Percentiles rank a stretch among this genome's conserved stretches.
phyloP scores from a whole-genome alignment of 1,139 yeast species.

The Sugiyamaella japonica region DNA sequence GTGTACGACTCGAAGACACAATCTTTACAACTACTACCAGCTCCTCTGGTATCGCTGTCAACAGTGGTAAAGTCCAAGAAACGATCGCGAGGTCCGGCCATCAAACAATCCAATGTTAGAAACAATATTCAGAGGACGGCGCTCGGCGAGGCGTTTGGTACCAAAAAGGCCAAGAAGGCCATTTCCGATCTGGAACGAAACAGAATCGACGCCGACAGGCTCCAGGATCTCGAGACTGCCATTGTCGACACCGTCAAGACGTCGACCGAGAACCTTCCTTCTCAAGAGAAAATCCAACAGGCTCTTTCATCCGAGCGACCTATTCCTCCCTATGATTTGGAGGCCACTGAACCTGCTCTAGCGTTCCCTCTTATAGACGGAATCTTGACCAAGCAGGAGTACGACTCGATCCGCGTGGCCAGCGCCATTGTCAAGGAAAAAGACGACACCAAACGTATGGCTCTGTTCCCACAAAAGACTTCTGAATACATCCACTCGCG shows the following conservation, averaged over 20 bases:
- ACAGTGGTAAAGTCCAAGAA: conserved; percentile 44
- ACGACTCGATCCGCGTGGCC: conserved; percentile 62
- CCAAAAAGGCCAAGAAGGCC: conserved; percentile 92
- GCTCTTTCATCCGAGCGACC: conserved; percentile 69
- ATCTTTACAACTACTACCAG: conserved; percentile 59
- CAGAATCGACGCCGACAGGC: conserved; percentile 78
- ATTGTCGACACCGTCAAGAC: conserved; percentile 78
- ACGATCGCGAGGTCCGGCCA: conserved; percentile 56
- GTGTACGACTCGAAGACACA: conserved; percentile 63
- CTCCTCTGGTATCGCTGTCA: conserved; percentile 57
- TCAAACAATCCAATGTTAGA: conserved; percentile 46
- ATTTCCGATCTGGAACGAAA: conserved; percentile 79
- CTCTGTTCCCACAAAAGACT: conserved; percentile 60
- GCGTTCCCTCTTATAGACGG: conserved; percentile 65
- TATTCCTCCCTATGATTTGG: conserved; percentile 73
- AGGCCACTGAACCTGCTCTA: conserved; percentile 78
- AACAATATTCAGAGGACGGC: conserved; percentile 67
- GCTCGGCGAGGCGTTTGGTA: conserved; percentile 95
- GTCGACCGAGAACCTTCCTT: conserved; percentile 71
- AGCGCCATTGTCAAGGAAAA: conserved; percentile 50
- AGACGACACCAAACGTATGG: conserved; percentile 52
- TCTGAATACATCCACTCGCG: conserved; percentile 57
- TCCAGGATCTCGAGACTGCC: conserved; percentile 72
- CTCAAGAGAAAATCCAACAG: conserved; percentile 58
- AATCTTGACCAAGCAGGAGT: conserved; percentile 69